Evolutionary conservation across 2,329 filamentous ascomycete species (phyloP).

Genomic region (Aspergillus viridinutans): DNA sequence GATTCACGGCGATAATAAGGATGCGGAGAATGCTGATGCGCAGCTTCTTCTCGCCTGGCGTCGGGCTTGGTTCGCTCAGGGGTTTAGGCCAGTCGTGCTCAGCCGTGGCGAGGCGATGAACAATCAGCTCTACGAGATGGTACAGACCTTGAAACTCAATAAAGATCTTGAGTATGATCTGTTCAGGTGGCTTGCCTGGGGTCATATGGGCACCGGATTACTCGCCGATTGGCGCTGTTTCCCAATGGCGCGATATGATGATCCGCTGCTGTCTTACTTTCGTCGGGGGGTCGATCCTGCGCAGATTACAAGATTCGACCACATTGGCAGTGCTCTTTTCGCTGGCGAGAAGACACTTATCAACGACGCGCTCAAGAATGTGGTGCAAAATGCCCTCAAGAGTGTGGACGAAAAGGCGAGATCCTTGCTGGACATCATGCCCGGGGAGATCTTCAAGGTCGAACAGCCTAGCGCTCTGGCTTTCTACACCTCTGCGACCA

Average conservation of each 20-base stretch:
- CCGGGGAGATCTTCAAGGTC: conserved; percentile 57
- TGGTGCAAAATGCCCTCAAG: conserved; percentile 44
- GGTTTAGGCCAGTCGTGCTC: conserved; percentile 80
- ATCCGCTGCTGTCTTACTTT: conserved; percentile 66
- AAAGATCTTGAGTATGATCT: conserved; percentile 63
- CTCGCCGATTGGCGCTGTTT: conserved; percentile 74
- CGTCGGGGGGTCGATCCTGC: conserved; percentile 70
- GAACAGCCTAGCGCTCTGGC: conserved; percentile 69
- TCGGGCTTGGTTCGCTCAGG: conserved; percentile 91
- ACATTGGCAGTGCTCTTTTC: conserved; percentile 67
- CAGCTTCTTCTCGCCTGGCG: conserved; percentile 81
- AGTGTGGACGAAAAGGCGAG: conserved; percentile 55
- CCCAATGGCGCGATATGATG: conserved; percentile 75
- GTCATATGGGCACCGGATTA: conserved; percentile 79
- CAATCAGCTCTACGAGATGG: conserved; percentile 70
- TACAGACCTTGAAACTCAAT: conserved; percentile 60
- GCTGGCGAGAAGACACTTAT: conserved; percentile 64
- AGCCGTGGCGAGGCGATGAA: conserved; percentile 74
- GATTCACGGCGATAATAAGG: conserved; percentile 58
- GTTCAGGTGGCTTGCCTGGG: conserved; percentile 88
- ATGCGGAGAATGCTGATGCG: conserved; percentile 67
- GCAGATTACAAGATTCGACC: conserved; percentile 67
- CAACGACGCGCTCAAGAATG: conserved; percentile 43
- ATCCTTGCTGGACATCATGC: conserved; percentile 60
- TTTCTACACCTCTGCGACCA: conserved; percentile 64